A percentile compares a stretch with the other conserved stretches of the same genome.
These are phyloP conservation scores for Colletotrichum echinochloae DNA, from an alignment of 2,329 filamentous ascomycete genomes.

Conservation along the genomic window DNA sequence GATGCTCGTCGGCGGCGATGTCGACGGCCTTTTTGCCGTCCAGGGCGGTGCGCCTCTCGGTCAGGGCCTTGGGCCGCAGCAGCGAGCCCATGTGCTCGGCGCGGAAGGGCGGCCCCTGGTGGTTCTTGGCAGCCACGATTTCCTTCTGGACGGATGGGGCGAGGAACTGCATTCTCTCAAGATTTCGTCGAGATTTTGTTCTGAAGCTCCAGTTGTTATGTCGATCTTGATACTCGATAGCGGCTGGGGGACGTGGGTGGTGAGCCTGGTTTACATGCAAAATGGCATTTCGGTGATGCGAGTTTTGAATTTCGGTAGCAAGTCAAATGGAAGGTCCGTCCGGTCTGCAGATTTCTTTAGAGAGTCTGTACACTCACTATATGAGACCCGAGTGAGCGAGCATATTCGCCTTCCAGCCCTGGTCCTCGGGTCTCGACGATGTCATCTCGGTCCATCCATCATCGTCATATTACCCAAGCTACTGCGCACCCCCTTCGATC, in stretches of 20 bases:
- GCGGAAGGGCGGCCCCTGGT: conserved; percentile 68
- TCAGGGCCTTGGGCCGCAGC: conserved; percentile 68
- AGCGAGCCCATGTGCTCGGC: conserved; percentile 83
- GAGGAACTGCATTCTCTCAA: conserved; percentile 19
- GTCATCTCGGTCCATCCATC: conserved; percentile 29
- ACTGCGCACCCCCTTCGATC: conserved; percentile 13
- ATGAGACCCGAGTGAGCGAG: neutral
- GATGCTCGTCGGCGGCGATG: conserved; percentile 59
- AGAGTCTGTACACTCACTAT: too few relatives aligned
- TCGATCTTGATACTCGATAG: conserved; percentile 6
- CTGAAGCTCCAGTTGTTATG: neutral
- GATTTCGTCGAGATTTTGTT: neutral
- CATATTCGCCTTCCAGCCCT: neutral
- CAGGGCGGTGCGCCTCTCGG: conserved; percentile 48
- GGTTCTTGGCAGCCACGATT: conserved; percentile 33
- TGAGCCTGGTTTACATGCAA: conserved; percentile 3
- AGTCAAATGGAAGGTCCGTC: too few relatives aligned
- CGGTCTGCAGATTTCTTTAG: neutral
- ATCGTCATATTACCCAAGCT: conserved; percentile 4
- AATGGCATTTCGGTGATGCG: conserved; percentile 6
- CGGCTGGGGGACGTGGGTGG: neutral
- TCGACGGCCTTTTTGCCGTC: conserved; percentile 46
- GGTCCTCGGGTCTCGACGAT: conserved; percentile 17
- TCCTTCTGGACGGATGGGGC: conserved; percentile 2
- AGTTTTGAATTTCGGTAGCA: neutral